Evolutionary conservation across 2,329 filamentous ascomycete genomes (phyloP), one percentile per base, ranked within the genome.

Genomic region (Trichoderma atroviride): DNA sequence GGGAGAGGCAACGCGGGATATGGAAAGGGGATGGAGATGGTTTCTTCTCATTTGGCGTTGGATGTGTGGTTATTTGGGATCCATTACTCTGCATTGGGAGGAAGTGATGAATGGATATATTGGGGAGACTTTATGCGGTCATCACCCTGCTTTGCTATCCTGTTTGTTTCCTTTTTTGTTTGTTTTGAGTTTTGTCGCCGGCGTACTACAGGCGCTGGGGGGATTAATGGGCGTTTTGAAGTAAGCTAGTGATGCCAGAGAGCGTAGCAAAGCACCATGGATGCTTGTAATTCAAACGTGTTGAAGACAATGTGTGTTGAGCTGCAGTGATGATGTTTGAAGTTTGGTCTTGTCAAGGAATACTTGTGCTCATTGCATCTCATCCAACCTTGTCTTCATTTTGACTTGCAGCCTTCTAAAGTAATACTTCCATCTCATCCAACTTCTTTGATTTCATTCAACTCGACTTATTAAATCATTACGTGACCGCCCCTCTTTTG

Each of bases 31-130:
- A 31, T 50, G 58, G 59, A 56, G 66, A 69, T 63, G 58, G 35
- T 47, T 61, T 59, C 52, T 67, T 47, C 50, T 47, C 52, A 62
- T 63, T 24, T 56, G 66, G 66, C 66, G 66, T 69, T 69, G 47
- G n/a, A 69, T 62, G 58, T 47, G 58, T 57, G 56, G 50, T 16
- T 53, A 56, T 55, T 57, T 40, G 35, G 52, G 59, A 47, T 37
- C 29, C 33, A 53, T 52, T 60, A 52, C 22, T 62, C 35, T 69
- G 60, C 58, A 64, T 62, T 56, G 24, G 61, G 61, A 63, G 33
- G 56, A 63, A 43, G 22, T 47, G 55, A 66, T 66, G 68, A 66
- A 69, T 69, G 53, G 61, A 60, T 65, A 65, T 37, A 37, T 4
- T 55, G 59, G 64, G 64, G 40, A 43, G 40, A 67, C 55, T 11